Percentiles rank a stretch among this genome's conserved stretches.
Conservation (phyloP, 106 monocot genomes). For the Hemerocallis citrina region DNA sequence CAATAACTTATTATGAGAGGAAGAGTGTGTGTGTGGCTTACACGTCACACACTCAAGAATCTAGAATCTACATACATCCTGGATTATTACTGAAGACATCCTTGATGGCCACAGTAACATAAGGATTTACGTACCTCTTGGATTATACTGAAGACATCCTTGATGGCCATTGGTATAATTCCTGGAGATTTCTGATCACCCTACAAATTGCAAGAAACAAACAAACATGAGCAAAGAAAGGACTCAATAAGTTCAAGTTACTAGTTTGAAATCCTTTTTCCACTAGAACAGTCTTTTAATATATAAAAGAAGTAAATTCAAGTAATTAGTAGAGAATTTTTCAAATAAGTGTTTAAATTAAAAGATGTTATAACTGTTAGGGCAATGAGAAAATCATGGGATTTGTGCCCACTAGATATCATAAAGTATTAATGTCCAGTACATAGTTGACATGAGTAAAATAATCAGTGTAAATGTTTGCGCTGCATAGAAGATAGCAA, state of each 20-base stretch:
- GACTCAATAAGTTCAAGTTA: background rate
- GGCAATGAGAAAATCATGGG: no score
- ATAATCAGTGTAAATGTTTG: no score
- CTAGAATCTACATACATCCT: slow-evolving; percentile 87
- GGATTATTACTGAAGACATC: slow-evolving; percentile 99
- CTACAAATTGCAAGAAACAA: slow-evolving; percentile 35
- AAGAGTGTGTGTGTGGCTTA: no score
- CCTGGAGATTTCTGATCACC: slow-evolving; percentile 89
- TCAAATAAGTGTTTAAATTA: background rate
- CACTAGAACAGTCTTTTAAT: no score
- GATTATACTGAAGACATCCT: slow-evolving; percentile 98
- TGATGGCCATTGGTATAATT: slow-evolving; percentile 93
- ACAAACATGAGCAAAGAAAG: slow-evolving; percentile 2
- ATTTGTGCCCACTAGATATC: background rate
- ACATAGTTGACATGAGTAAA: no score
- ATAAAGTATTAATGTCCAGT: no score
- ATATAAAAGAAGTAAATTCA: no score
- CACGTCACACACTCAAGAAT: background rate
- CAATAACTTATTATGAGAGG: no score
- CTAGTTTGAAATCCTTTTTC: no score
- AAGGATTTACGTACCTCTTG: slow-evolving; percentile 72
- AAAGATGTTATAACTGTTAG: background rate
- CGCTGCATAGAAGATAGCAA: no score
- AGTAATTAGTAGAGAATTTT: no score
- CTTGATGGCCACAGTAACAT: no score